Evolutionary conservation across 805 yeast genomes (phyloP), one percentile per base, ranked within the genome.

Genomic region (Nakazawaea wickerhamii): DNA sequence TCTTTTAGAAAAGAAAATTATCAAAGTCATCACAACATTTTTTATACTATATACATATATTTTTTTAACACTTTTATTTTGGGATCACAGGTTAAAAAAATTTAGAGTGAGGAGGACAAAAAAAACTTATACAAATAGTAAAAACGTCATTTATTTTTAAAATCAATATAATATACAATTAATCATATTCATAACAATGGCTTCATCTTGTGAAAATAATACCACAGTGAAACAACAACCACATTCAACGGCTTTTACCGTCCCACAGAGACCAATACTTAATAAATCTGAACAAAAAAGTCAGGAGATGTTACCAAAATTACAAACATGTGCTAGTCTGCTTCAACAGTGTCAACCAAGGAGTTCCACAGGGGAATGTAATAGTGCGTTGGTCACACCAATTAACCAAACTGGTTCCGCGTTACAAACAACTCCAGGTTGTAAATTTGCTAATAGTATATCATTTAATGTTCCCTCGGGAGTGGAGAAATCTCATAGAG

Each of bases 401-500:
- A 25, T 38, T n/a, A 38, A 38, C 21, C 36, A 30, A 25, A 23
- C 36, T 25, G 36, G 31, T 14, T 11, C 22, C 13, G 13, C 43
- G 4, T 21, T 20, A 5, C 40, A 28, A 11, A 11, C 27, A 5
- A 35, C 32, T 19, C 32, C 40, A 36, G 26, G 33, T 27, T 32
- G 40, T n/a, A 40, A 54, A 45, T 46, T 30, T 15, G 36, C 57
- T 3, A 44, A 50, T 17, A 51, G 64, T 30, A 58, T 75, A 9
- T 73, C 78, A 3, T 75, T 75, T 50, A 73, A 72, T 17, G 73
- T 70, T 15, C 71, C 74, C 1, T 58, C 68, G 9, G 58, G 50
- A 6, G 55, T 57, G 19, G 69, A 66, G 19, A 72, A 71, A 48
- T 56, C 65, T 1, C 78, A 77, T 49, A 59, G 83, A 44, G 78